Base-by-base conservation (phyloP, 1,284 basidiomycete species). In the Tremellales sp. region DNA sequence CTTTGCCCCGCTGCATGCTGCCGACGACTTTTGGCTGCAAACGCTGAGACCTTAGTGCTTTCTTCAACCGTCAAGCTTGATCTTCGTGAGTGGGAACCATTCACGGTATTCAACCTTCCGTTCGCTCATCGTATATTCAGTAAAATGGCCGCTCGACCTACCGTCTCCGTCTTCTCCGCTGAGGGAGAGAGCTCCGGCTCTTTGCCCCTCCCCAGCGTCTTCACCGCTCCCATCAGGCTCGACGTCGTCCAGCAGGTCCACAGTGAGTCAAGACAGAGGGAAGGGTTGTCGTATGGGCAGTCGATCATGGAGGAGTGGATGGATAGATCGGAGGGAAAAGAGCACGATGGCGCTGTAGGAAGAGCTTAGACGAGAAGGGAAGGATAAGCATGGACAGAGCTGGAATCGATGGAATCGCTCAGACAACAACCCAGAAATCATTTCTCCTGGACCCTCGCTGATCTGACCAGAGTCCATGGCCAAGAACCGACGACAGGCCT, bases 181-280 rank as follows among this genome's bases (percentile, higher is more conserved):
- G 77, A 84, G 54, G 88, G 87, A 77, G 89, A 89, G 84, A 81
- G 88, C 54, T 87, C 89, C 46, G 81, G 83, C 76, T 94, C 92
- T 51, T 84, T 96, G 56, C 87, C 92, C 54, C 85, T 97, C 70
- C 94, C 94, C 56, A 90, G 91, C 68, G 96, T 99, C 75, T 82
- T 99, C 75, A 93, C 91, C 71, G 96, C 93, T 45, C 94, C 96
- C 68, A 97, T 99, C 79, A 84, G 94, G 78, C 85, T 94, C 73
- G 94, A 99, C 83, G 92, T 99, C 59, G 93, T 99, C 66, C 84
- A 89, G 67, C 89, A 91, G 76, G 91, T 98, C 59, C 92, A 98
- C 89, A 98, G 91, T 96, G 75, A 80, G 92, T 58, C 81, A 37
- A n/a, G n/a, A n/a, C n/a, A n/a, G n/a, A n/a, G n/a, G n/a, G n/a